A percentile compares a stretch with the other conserved stretches of the same genome.
phyloP scores from a whole-genome alignment of 2,329 filamentous ascomycete genomes.

The Pyrenochaeta sp. region DNA sequence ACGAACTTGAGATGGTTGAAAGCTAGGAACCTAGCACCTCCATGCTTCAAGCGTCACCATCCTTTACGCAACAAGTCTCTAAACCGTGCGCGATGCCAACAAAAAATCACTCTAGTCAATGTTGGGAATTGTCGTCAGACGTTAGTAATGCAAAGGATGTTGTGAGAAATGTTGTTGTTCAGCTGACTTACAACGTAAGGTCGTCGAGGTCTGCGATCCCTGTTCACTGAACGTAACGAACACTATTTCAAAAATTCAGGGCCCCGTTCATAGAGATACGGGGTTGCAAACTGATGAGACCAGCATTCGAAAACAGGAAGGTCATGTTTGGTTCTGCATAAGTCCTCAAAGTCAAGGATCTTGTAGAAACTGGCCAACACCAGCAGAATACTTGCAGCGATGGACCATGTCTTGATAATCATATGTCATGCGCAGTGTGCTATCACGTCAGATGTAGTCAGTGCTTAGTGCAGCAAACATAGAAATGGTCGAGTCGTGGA shows the following conservation, averaged over 20 bases:
- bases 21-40: background rate
- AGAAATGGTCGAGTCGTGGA: too few relatives aligned
- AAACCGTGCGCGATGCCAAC: background rate
- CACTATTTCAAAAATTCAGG: background rate
- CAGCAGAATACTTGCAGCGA: background rate
- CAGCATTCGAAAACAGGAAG: background rate
- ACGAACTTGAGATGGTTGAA: background rate
- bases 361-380: background rate
- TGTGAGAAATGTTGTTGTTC: too few relatives aligned
- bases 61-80: background rate
- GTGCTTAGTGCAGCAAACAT: background rate
- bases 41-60: background rate
- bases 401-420: background rate
- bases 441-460: background rate
- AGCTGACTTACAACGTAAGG: too few relatives aligned
- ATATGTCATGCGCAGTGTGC: background rate
- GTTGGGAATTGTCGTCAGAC: background rate
- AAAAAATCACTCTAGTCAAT: background rate
- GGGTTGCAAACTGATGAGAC: background rate
- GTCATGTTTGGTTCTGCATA: constrained; percentile 1
- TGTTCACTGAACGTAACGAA: background rate
- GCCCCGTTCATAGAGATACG: background rate
- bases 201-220: background rate
- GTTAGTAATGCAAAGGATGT: too few relatives aligned
- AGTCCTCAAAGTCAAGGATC: background rate